These are phyloP conservation scores for Pseudogymnoascus sp. DNA, from an alignment of 2,329 filamentous ascomycete genomes.

Conservation along the genomic window DNA sequence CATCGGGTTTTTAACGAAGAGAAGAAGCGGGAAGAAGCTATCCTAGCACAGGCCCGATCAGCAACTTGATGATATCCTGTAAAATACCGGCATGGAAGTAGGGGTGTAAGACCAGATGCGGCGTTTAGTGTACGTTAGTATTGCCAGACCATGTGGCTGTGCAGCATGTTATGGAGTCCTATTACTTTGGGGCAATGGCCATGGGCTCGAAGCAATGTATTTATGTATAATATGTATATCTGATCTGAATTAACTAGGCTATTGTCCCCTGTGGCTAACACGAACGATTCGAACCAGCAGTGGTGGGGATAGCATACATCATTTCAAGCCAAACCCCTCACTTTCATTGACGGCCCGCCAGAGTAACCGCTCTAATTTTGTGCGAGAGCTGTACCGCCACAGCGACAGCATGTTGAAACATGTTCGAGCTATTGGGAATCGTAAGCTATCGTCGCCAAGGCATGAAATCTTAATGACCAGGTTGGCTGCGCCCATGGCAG, in stretches of 20 bases:
- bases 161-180: conserved; percentile 9
- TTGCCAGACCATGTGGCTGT: background rate
- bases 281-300: background rate
- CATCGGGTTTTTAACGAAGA: conserved; percentile 46
- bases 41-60: conserved; percentile 47
- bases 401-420: conserved; percentile 83
- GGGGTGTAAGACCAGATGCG: background rate
- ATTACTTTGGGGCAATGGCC: conserved; percentile 9
- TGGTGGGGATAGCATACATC: conserved; percentile 12
- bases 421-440: conserved; percentile 80
- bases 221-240: background rate
- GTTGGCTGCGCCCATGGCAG: conserved; percentile 76
- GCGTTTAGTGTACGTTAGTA: conserved; percentile 11
- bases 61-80: conserved; percentile 11
- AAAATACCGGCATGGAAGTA: conserved; percentile 2
- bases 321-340: conserved; percentile 87
- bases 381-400: conserved; percentile 61
- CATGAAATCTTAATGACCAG: conserved; percentile 70
- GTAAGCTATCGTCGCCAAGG: conserved; percentile 63
- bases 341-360: conserved; percentile 86
- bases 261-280: background rate
- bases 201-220: background rate
- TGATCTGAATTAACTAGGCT: background rate
- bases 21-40: conserved; percentile 54
- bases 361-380: conserved; percentile 62